Conservation (phyloP, 805 yeast species). For the Pichia insulana region DNA sequence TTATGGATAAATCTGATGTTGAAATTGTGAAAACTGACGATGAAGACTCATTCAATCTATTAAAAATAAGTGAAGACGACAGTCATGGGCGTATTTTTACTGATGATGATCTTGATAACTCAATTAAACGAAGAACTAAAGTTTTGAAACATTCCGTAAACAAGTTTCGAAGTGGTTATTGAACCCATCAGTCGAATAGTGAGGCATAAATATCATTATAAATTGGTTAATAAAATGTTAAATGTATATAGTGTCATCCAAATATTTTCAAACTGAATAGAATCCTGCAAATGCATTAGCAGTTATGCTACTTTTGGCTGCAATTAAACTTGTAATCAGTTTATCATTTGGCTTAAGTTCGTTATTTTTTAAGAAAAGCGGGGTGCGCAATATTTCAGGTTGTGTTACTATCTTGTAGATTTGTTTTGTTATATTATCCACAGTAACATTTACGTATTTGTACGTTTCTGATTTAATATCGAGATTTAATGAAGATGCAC, state of each 20-base stretch:
- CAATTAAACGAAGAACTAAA: too few relatives aligned
- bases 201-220: too few relatives aligned
- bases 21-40: neutral
- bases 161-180: too few relatives aligned
- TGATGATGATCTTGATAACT: too few relatives aligned
- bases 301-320: constrained; percentile 12
- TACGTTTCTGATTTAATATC: constrained; percentile 11
- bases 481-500: constrained; percentile 6
- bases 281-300: constrained; percentile 9
- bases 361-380: constrained; percentile 7
- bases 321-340: neutral
- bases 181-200: too few relatives aligned
- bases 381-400: constrained; percentile 12
- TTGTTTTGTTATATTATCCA: constrained; percentile 10
- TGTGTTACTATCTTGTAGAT: constrained; percentile 7
- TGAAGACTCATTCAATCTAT: neutral
- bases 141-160: too few relatives aligned
- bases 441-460: constrained; percentile 10
- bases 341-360: neutral
- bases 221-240: too few relatives aligned
- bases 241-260: too few relatives aligned
- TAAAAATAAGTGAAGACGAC: neutral
- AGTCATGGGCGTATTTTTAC: neutral
- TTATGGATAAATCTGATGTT: neutral
- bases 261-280: neutral